Evolutionary conservation across 2,329 filamentous ascomycete genomes (phyloP), one percentile per base, ranked within the genome.

Genomic region (Trichoderma endophyticum): DNA sequence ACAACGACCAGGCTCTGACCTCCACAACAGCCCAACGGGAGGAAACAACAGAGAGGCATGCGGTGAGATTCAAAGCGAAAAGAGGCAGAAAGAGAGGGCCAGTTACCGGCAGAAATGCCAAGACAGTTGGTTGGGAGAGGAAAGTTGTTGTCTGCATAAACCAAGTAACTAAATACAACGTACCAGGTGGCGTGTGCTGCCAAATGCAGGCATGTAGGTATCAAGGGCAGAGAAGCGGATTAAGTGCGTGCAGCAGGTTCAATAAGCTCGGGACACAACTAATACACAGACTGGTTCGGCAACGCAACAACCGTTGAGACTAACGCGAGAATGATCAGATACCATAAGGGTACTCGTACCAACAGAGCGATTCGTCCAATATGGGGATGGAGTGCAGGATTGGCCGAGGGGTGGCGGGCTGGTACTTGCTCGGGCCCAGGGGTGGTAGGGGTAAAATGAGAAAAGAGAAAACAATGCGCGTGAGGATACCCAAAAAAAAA

Each of bases 361-460:
- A 79, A 73, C 73, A 76, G 74, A 73, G 69, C 75, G 77, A 76
- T 78, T 79, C 75, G 76, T 70, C 57, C 32, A 39, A 6, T 18
- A 63, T 28, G 56, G 30, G 54, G 34, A 65, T 54, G 66, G 71
- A 63, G 70, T 68, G 76, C 75, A 77, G 77, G 76, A 74, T 77
- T 77, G 57, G 64, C 59, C 39, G 70, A 63, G 34, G 59, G 67
- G 71, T 62, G 71, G 51, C 24, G 61, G 65, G 24, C 70, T 54
- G 71, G 66, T 36, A 48, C 66, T 60, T 64, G 60, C 30, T 64
- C 21, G 28, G 26, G n/a, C 12, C 54, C 6, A 34, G 65, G 71
- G 65, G 59, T 70, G 59, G 66, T 68, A 72, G 71, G 71, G 71
- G 36, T 67, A 48, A 36, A 56, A 56, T 11, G 66, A 69, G 60